Conservation (phyloP, 176 grass and related monocot genomes). For the Hordeum vulgare region DNA sequence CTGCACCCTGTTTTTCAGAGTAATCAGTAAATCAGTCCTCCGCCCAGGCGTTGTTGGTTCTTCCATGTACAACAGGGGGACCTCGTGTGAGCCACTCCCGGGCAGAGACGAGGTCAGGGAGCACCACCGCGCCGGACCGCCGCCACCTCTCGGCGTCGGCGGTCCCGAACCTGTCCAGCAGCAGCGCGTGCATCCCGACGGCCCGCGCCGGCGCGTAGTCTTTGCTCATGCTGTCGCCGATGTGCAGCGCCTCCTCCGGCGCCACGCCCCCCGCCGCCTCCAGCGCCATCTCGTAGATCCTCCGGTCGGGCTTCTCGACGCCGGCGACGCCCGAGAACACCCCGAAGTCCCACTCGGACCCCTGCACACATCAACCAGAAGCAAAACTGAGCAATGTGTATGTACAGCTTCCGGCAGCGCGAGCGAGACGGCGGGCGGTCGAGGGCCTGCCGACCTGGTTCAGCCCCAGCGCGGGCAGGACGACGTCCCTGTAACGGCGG, state of each 20-base stretch:
- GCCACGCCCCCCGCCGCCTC: conserved; percentile 46
- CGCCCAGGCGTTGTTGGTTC: not conserved
- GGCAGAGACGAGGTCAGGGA: conserved; percentile 63
- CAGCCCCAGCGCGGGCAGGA: conserved; percentile 65
- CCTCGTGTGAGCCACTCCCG: conserved; percentile 51
- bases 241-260: conserved; percentile 57
- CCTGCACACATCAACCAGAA: not conserved
- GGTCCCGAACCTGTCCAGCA: conserved; percentile 76
- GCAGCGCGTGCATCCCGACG: conserved; percentile 62
- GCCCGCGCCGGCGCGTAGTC: conserved; percentile 65
- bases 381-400: no score
- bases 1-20: not conserved
- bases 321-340: conserved; percentile 52
- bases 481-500: conserved; percentile 58
- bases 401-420: not conserved
- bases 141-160: conserved; percentile 59
- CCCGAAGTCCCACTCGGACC: conserved; percentile 43
- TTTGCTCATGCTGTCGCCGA: conserved; percentile 81
- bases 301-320: conserved; percentile 72
- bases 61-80: no score
- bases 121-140: conserved; percentile 45
- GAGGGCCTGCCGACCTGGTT: conserved; percentile 17
- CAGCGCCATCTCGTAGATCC: conserved; percentile 70
- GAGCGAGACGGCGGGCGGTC: not conserved
- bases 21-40: not conserved